Base-by-base conservation (phyloP, 2,329 filamentous ascomycete genomes). In the Dothideomycetes sp. region DNA sequence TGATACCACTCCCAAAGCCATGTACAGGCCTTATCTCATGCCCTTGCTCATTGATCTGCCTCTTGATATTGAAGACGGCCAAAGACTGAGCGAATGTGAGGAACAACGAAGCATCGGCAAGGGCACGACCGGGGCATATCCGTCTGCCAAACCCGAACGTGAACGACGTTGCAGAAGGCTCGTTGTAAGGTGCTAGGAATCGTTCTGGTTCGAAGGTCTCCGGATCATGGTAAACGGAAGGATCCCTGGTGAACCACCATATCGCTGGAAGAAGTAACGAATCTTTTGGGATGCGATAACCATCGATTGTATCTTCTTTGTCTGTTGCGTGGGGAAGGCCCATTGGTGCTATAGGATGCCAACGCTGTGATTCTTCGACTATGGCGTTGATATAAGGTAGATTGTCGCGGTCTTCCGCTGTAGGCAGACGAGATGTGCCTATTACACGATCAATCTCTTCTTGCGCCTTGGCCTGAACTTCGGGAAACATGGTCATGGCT, bases 161-260 rank as follows among this genome's bases (percentile, higher is more conserved):
- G 16, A 50, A 41, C 7, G 30, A 30, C 6, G 43, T 40, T 3
- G 51, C 39, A 22, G 47, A 28, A 31, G 49, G 42, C 12, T 55
- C 51, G 2, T 45, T 53, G 6, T 55, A 49, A 0, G 50, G 47
- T 1, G 46, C 47, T 0, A 69, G 47, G 47, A 63, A 68, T 0
- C 68, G 58, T 17, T 67, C 64, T 0, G 68, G 68, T 1, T 59
- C 56, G 54, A 70, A 72, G 0, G 53, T 58, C 9, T 52, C 49
- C 2, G 51, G 48, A 8, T 52, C 42, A 7, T 49, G 45, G 25
- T 45, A 49, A 3, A 45, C 39, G 1, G 44, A 28, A 4, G 49
- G 44, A 25, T 54, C 53, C 22, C 58, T 50, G 33, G 65, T 63
- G 50, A 62, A 65, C 48, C 33, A 63, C 63, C 64, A 67, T 8